Evolutionary conservation across 2,329 filamentous ascomycete genomes (phyloP).

Genomic region (Trichoderma asperellum): DNA sequence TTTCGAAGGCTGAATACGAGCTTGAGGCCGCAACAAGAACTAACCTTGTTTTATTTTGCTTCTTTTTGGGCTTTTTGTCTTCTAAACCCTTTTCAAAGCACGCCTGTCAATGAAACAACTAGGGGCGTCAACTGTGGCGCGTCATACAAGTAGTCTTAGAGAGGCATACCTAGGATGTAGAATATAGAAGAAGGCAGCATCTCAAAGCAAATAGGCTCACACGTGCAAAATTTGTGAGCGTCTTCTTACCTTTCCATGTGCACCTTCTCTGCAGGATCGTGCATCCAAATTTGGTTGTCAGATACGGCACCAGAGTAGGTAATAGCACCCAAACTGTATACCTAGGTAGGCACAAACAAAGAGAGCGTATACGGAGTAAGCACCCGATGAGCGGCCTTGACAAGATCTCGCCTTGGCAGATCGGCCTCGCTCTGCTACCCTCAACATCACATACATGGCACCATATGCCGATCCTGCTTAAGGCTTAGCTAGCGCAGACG

Average conservation of each 20-base stretch:
- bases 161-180: not conserved
- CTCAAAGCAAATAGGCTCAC: not conserved
- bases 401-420: slow-evolving; percentile 19
- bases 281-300: not conserved
- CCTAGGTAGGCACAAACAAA: not conserved
- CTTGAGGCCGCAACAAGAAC: not conserved
- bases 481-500: slow-evolving; percentile 25
- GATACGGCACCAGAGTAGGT: not conserved
- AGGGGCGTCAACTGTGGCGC: slow-evolving; percentile 2
- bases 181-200: too few species aligned
- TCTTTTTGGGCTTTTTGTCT: not conserved
- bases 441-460: not conserved
- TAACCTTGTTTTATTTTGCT: not conserved
- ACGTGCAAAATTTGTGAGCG: not conserved
- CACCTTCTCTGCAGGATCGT: not conserved
- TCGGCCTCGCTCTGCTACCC: slow-evolving; percentile 7
- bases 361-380: not conserved
- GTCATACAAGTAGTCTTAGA: not conserved
- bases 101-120: not conserved
- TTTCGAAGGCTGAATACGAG: slow-evolving; percentile 10
- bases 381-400: not conserved
- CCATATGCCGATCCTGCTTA: slow-evolving; percentile 13
- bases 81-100: not conserved
- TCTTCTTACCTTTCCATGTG: not conserved
- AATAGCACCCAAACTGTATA: not conserved